Evolutionary conservation across 2,329 filamentous ascomycete genomes (phyloP).

Genomic region (Mollisia scopiformis): DNA sequence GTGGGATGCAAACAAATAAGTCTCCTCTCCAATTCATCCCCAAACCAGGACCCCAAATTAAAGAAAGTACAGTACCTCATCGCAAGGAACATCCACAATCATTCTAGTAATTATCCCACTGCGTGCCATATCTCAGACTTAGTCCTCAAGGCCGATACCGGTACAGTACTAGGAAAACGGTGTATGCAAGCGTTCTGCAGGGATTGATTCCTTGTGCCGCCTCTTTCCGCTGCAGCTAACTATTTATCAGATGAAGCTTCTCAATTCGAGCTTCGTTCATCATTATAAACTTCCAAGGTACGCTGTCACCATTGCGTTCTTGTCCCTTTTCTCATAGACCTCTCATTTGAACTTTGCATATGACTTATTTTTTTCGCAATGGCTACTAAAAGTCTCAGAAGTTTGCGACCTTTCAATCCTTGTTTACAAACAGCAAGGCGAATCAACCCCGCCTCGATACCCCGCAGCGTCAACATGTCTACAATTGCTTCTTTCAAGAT

Average conservation of each 20-base stretch:
- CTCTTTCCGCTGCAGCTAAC: not conserved
- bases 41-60: not conserved
- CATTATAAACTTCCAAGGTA: not conserved
- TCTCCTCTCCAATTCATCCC: not conserved
- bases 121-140: not conserved
- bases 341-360: not conserved
- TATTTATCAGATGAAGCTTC: constrained; percentile 1
- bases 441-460: constrained; percentile 22
- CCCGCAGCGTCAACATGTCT: constrained; percentile 32
- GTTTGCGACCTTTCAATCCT: constrained; percentile 25
- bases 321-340: not conserved
- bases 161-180: too few species aligned
- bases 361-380: constrained; percentile 12
- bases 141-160: too few species aligned
- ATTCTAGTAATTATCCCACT: not conserved
- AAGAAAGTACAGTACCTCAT: not conserved
- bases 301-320: not conserved
- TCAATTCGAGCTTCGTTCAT: not conserved
- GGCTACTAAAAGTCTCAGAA: constrained; percentile 30
- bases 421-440: constrained; percentile 23
- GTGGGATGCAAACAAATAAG: too few species aligned
- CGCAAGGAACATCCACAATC: not conserved
- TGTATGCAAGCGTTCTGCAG: too few species aligned
- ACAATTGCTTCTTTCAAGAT: constrained; percentile 80
- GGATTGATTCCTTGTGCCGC: constrained; percentile 1